Evolutionary conservation across 192 early-diverging fungal species (phyloP).

Genomic region (Coemansia sp.): DNA sequence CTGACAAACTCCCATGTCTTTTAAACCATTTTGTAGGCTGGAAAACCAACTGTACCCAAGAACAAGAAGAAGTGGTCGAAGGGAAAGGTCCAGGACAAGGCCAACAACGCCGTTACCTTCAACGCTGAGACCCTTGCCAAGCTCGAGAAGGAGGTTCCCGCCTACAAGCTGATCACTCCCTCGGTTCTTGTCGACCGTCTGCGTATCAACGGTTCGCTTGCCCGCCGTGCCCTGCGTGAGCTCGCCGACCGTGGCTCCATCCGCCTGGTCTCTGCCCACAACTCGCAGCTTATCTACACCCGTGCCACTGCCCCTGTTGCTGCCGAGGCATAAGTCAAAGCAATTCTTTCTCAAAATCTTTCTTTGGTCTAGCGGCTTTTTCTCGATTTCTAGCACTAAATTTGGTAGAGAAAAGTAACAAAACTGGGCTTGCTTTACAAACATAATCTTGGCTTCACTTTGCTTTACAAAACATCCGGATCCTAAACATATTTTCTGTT

Average conservation of each 20-base stretch:
- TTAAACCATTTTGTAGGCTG: conserved; percentile 25
- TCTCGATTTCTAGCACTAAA: conserved; percentile 1
- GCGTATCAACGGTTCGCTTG: conserved; percentile 95
- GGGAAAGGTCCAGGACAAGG: conserved; percentile 99
- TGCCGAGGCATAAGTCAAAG: conserved; percentile 33
- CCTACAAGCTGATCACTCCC: conserved; percentile 99
- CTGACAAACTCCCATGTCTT: not conserved
- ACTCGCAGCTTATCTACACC: conserved; percentile 86
- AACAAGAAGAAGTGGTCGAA: conserved; percentile 98
- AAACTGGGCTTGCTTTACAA: too few species aligned
- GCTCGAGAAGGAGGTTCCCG: conserved; percentile 99
- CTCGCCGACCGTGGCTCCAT: conserved; percentile 90
- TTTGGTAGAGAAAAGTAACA: too few species aligned
- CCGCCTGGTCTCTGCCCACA: conserved; percentile 87
- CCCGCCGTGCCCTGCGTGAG: conserved; percentile 92
- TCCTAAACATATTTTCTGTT: too few species aligned
- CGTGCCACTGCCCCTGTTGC: conserved; percentile 48
- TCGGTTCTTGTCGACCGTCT: conserved; percentile 99
- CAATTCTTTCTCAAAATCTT: not conserved
- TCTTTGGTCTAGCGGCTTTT: not conserved
- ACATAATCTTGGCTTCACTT: too few species aligned
- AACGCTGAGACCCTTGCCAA: conserved; percentile 97
- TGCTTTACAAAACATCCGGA: too few species aligned
- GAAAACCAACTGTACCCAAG: conserved; percentile 40
- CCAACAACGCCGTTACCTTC: conserved; percentile 98